A percentile compares a stretch with the other conserved stretches of the same genome.
Conservation (phyloP, 2,329 filamentous ascomycete species). For the Rhinocladiella similis region DNA sequence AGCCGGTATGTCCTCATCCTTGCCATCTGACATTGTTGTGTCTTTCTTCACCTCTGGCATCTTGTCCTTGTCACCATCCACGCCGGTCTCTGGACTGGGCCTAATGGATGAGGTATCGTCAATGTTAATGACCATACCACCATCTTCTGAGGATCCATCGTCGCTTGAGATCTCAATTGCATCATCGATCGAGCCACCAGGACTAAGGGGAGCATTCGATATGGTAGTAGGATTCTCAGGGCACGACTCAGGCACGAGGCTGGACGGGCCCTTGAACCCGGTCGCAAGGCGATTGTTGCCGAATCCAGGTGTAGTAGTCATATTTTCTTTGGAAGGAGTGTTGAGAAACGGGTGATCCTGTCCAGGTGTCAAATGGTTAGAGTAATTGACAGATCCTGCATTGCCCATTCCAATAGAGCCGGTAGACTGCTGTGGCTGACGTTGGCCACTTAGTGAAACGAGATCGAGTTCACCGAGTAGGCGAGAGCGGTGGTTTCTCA, state of each 20-base stretch:
- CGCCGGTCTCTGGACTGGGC: slow-evolving; percentile 6
- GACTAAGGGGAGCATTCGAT: background rate
- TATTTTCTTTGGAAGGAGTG: background rate
- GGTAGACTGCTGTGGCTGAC: background rate
- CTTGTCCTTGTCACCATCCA: slow-evolving; percentile 11
- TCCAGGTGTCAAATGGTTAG: background rate
- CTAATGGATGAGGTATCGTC: slow-evolving; percentile 27
- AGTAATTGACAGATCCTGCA: background rate
- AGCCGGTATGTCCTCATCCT: slow-evolving; percentile 1
- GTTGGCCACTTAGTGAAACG: background rate
- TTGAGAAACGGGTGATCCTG: background rate
- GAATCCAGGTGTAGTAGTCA: slow-evolving; percentile 5
- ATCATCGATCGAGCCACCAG: slow-evolving; percentile 15
- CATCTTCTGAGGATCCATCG: slow-evolving; percentile 35
- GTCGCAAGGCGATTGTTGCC: slow-evolving; percentile 29
- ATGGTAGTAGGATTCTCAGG: background rate
- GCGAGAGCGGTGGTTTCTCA: slow-evolving; percentile 33
- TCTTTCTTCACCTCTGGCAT: slow-evolving; percentile 5
- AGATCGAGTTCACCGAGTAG: slow-evolving; percentile 18
- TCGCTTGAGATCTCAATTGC: slow-evolving; percentile 32
- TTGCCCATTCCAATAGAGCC: slow-evolving; percentile 7
- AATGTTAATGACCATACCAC: slow-evolving; percentile 45
- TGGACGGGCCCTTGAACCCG: slow-evolving; percentile 17
- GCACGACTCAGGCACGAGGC: slow-evolving; percentile 6
- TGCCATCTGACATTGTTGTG: background rate